phyloP scores from a whole-genome alignment of 2,329 filamentous ascomycete species.

The Lachnellula arida region DNA sequence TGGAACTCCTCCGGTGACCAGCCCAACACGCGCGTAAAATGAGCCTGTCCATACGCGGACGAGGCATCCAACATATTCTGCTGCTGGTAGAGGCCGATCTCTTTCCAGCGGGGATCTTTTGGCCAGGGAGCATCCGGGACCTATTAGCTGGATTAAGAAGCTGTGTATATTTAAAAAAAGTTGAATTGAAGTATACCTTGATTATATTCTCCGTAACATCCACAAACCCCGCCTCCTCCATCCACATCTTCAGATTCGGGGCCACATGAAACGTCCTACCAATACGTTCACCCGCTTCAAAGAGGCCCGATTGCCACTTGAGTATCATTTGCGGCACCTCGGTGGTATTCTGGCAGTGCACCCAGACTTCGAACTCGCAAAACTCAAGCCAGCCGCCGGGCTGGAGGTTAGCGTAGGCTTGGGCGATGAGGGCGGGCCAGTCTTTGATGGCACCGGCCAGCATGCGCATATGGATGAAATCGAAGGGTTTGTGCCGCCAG shows the following conservation, averaged over 20 bases:
- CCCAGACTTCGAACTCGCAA: constrained; percentile 23
- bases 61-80: constrained; percentile 20
- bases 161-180: not conserved
- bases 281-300: constrained; percentile 32
- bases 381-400: constrained; percentile 26
- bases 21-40: constrained; percentile 29
- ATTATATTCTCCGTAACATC: constrained; percentile 12
- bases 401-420: constrained; percentile 19
- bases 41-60: constrained; percentile 15
- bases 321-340: constrained; percentile 8
- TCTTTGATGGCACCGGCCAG: constrained; percentile 35
- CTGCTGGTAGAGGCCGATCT: constrained; percentile 33
- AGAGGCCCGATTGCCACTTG: constrained; percentile 18
- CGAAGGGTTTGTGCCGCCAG: constrained; percentile 27
- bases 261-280: constrained; percentile 27
- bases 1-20: constrained; percentile 28
- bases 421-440: constrained; percentile 20
- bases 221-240: constrained; percentile 36
- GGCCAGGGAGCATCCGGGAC: constrained; percentile 34
- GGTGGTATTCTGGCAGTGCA: constrained; percentile 13
- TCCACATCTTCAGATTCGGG: constrained; percentile 22
- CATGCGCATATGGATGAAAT: constrained; percentile 36
- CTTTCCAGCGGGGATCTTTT: constrained; percentile 33
- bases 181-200: constrained; percentile 6
- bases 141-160: not conserved